Conservation (phyloP, 257 asterid species). For the Sherardia arvensis region DNA sequence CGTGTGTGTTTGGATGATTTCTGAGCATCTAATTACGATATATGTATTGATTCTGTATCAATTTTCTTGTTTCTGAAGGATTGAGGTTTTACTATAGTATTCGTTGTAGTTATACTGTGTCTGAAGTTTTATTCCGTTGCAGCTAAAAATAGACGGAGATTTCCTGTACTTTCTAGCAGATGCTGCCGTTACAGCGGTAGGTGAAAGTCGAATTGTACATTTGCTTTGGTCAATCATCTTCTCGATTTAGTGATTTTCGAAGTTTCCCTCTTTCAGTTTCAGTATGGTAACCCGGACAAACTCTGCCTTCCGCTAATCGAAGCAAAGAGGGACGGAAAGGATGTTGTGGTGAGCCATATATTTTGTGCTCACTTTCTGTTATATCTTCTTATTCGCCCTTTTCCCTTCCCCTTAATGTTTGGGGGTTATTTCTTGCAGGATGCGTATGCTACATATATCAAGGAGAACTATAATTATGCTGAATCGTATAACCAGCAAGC, state of each 20-base stretch:
- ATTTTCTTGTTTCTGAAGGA: neutral
- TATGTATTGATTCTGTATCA: neutral
- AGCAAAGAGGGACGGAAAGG: conserved; percentile 79
- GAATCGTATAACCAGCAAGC: conserved; percentile 65
- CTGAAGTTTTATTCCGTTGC: conserved; percentile 26
- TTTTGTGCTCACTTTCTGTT: conserved; percentile 4
- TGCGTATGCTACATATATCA: conserved; percentile 76
- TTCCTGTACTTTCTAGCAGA: conserved; percentile 90
- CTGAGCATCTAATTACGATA: neutral
- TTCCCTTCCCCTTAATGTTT: too few relatives aligned
- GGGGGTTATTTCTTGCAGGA: too few relatives aligned
- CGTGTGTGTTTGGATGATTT: neutral
- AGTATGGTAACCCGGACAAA: conserved; percentile 87
- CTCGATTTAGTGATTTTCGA: neutral
- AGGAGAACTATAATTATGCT: conserved; percentile 41
- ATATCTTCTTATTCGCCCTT: too few relatives aligned
- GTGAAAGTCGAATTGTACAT: conserved; percentile 15
- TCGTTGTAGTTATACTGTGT: conserved; percentile 1
- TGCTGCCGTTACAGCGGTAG: conserved; percentile 90
- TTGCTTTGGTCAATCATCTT: neutral
- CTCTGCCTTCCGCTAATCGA: conserved; percentile 65
- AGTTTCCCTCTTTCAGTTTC: conserved; percentile 51
- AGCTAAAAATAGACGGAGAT: conserved; percentile 78
- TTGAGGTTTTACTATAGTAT: too few relatives aligned
- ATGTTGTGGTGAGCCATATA: conserved; percentile 60